A percentile compares a stretch with the other conserved stretches of the same genome.
These are phyloP conservation scores for Lathyrus tuberosus DNA, from an alignment of 306 rosid genomes.

Conservation along the genomic window DNA sequence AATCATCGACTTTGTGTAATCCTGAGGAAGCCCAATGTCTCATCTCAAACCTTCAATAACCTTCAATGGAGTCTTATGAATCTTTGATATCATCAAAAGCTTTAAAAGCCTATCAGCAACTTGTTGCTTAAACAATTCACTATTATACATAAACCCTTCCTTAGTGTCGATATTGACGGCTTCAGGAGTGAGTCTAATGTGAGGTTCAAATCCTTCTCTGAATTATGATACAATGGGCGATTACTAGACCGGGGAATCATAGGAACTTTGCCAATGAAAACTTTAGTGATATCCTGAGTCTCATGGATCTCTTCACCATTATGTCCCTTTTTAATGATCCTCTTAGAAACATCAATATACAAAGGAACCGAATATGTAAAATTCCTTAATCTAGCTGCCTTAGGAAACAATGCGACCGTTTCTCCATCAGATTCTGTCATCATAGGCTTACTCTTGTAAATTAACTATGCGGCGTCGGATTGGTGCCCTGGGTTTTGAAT, in stretches of 20 bases:
- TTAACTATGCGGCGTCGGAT: conserved; percentile 82
- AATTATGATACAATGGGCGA: no score
- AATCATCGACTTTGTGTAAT: no score
- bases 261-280: conserved; percentile 87
- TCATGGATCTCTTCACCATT: conserved; percentile 93
- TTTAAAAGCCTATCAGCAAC: no score
- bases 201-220: no score
- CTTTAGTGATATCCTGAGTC: conserved; percentile 94
- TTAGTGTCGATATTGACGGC: no score
- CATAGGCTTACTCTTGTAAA: conserved; percentile 93
- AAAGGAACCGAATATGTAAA: conserved; percentile 94
- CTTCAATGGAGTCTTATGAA: no score
- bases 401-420: conserved; percentile 92
- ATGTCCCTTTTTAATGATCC: conserved; percentile 91
- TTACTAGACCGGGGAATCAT: conserved; percentile 3
- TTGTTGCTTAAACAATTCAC: no score
- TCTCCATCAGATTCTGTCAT: conserved; percentile 99
- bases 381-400: conserved; percentile 95
- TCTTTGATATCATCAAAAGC: no score
- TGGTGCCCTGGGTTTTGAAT: conserved; percentile 97
- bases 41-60: no score
- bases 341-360: conserved; percentile 89
- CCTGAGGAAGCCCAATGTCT: no score
- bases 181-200: no score
- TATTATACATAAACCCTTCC: no score